Conservation (phyloP, 768 basidiomycete species). For the Tylopilus subfusipes region DNA sequence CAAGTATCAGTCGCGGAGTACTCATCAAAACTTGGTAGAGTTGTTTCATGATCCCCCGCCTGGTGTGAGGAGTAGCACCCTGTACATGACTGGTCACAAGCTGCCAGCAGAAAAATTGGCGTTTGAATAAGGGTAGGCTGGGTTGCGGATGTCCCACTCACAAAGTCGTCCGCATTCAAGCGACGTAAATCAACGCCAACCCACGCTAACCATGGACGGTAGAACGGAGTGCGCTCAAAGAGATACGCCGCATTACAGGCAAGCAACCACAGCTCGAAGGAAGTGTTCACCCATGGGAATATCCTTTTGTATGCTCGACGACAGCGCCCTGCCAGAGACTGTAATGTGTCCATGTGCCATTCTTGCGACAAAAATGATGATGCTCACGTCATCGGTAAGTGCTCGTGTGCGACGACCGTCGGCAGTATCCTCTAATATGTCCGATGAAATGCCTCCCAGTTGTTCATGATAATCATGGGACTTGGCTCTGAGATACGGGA, state of each 20-base stretch:
- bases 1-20: constrained; percentile 64
- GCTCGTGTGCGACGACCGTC: constrained; percentile 43
- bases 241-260: constrained; percentile 85
- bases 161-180: constrained; percentile 74
- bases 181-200: constrained; percentile 81
- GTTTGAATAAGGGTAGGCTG: not conserved
- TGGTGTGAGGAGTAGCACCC: constrained; percentile 20
- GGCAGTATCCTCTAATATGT: constrained; percentile 55
- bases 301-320: constrained; percentile 62
- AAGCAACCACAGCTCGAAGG: constrained; percentile 80
- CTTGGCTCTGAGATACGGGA: constrained; percentile 89
- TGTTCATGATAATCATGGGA: constrained; percentile 88
- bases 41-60: constrained; percentile 38
- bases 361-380: not conserved
- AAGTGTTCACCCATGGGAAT: constrained; percentile 81
- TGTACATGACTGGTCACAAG: constrained; percentile 12
- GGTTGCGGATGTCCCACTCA: constrained; percentile 35
- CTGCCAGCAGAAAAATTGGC: constrained; percentile 12
- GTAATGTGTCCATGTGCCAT: constrained; percentile 2
- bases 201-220: constrained; percentile 90
- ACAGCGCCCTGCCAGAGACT: constrained; percentile 54
- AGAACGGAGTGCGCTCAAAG: constrained; percentile 80
- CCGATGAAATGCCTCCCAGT: constrained; percentile 71
- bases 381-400: constrained; percentile 51
- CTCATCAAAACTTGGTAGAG: constrained; percentile 46